Base-by-base conservation (phyloP, 345 rosid genomes). In the Cochlearia excelsa region DNA sequence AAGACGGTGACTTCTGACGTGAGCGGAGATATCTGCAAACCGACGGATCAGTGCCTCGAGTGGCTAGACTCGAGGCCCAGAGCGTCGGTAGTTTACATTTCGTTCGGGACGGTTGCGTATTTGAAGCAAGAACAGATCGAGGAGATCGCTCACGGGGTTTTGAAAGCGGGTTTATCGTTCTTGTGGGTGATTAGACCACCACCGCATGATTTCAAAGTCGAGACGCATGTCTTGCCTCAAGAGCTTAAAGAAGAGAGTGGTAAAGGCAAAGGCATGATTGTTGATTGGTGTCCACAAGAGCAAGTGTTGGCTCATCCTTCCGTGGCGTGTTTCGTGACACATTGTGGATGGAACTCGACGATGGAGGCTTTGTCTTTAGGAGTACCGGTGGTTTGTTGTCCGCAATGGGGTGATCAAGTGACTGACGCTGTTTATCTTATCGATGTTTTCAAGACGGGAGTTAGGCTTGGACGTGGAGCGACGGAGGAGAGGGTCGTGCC, bases 401-500 rank as follows among this genome's bases (percentile, higher is more conserved):
- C 95, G 3, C 89, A 72, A 59, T 87, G 94, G 95, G 91, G 89
- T 4, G 97, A 90, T 74, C 95, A 87, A 57, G 95, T 83, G 23
- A 83, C 93, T 0, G 47, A 87, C 35, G 90, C 97, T 0, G 77
- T 77, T 34, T 85, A 79, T 66, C 55, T 87, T 53, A 82, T 74
- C 0, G 88, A 87, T 7, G 80, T 78, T 43, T 85, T 80, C 52
- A 78, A 79, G 69, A 75, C 74, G 0, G 88, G 95, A 3, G 70
- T 82, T 16, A 78, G 88, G 37, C 71, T 87, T 81, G 70, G 85
- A 70, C 77, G 87, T 1, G 97, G 97, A 33, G 80, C 70, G 59
- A 65, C 82, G 0, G 85, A 78, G 9, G 73, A 79, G 41, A 75
- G 74, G 77, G 43, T 82, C 26, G 77, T 79, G 30, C 73, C 78